phyloP scores from a whole-genome alignment of 176 grass and related monocot genomes.

The Aegilops longissima region DNA sequence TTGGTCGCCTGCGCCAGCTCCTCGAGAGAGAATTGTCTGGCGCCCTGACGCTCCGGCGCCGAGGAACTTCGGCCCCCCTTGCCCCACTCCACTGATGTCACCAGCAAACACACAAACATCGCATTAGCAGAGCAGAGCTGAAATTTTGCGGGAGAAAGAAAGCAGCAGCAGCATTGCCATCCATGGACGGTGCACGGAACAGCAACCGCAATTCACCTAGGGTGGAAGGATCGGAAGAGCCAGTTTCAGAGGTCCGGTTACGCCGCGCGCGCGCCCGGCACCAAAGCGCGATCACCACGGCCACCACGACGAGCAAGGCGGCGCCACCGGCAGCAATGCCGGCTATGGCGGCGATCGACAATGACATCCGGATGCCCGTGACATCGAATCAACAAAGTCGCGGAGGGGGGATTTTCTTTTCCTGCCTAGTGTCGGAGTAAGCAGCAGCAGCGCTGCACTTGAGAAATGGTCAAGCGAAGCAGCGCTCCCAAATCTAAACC shows the following conservation, averaged over 20 bases:
- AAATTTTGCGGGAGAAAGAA: background rate
- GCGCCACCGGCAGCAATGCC: slow-evolving; percentile 66
- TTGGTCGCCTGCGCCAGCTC: slow-evolving; percentile 85
- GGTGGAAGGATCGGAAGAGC: slow-evolving; percentile 87
- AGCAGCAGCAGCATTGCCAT: background rate
- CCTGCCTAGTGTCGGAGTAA: background rate
- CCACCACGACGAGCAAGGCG: slow-evolving; percentile 32
- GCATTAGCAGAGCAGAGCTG: background rate
- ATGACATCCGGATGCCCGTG: slow-evolving; percentile 74
- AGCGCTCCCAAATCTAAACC: slow-evolving; percentile 20
- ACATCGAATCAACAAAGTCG: slow-evolving; percentile 72
- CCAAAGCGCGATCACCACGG: slow-evolving; percentile 45
- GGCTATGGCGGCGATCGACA: slow-evolving; percentile 63
- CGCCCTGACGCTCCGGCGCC: slow-evolving; percentile 43
- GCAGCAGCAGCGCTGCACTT: background rate
- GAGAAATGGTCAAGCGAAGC: slow-evolving; percentile 3
- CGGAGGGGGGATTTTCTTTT: background rate
- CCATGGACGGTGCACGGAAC: background rate
- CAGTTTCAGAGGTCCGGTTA: slow-evolving; percentile 81
- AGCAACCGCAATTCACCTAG: slow-evolving; percentile 44
- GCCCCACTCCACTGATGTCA: slow-evolving; percentile 79
- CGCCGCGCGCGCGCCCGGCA: slow-evolving; percentile 38
- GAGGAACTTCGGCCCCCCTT: slow-evolving; percentile 46
- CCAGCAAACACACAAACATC: background rate
- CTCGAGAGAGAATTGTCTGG: slow-evolving; percentile 67